Base-by-base conservation (phyloP, 495 filamentous ascomycete genomes). In the Penicillium egyptiacum region DNA sequence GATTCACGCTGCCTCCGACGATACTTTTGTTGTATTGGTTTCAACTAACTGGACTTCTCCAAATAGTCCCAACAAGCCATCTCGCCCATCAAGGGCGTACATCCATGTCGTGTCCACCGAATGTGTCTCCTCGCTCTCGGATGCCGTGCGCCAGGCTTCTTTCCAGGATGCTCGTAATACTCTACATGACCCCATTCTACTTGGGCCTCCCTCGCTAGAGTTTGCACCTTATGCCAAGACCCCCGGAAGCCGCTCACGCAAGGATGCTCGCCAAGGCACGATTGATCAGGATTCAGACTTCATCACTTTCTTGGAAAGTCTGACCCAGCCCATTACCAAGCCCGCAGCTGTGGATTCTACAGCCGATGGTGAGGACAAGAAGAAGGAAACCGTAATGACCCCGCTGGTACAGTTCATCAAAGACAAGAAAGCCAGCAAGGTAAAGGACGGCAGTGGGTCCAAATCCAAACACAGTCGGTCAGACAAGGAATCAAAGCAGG, bases 231-330 rank as follows among this genome's bases (percentile, higher is more conserved):
- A 91, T 70, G 87, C 89, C 49, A 89, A 90, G 60, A 81, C 88
- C 0, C 91, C 95, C 16, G 88, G 86, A 57, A 86, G 81, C 63
- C 78, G 79, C 37, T 68, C 74, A 20, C 86, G 90, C 22, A 82
- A 83, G 45, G 94, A 98, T 78, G 83, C 83, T 56, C 86, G 93
- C 4, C 90, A 96, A 68, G 94, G 95, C 42, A 95, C 90, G 5
- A 97, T 98, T 56, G 94, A 98, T 61, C 91, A 93, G 63, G 94
- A 98, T 68, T 84, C 88, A 0, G 94, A 98, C 55, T 98, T 98
- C 60, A 95, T 96, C 73, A 83, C 83, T 20, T 98, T 98, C 65
- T 82, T 98, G 7, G 89, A 95, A 70, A 86, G 83, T 47, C 81
- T 96, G 9, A 94, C 92, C 3, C 88, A 89, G 50, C 91, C 91